Base-by-base conservation (phyloP, 495 filamentous ascomycete genomes). In the Astrothelium subdiscretum region DNA sequence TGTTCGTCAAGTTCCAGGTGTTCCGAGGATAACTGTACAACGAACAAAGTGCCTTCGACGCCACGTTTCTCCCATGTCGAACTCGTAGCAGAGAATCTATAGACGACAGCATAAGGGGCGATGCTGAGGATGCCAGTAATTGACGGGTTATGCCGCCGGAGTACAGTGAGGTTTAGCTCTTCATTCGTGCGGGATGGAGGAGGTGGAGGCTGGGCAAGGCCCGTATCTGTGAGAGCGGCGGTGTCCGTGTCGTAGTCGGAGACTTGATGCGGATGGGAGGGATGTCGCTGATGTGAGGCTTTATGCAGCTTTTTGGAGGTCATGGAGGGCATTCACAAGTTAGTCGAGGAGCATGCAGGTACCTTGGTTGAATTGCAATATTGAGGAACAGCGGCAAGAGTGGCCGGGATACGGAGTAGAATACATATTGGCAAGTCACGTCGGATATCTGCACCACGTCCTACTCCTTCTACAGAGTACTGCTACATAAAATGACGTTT, bases 21-120 rank as follows among this genome's bases (percentile, higher is more conserved):
- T 10, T 42, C 63, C 11, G 38, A 26, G 18, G 65, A 32, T 60
- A 84, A 81, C 60, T 85, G 77, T 77, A 86, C 91, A 40, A 95
- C 80, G 74, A 95, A 96, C 48, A 95, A 77, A 2, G 86, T 86
- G 52, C 91, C 91, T 72, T 95, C 90, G 18, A 89, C 76, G 40
- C 81, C 85, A 44, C 77, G 78, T 71, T 90, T 92, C 67, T 92
- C 86, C 91, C 91, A 96, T 61, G 77, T 73, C 58, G 79, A 71
- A 3, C 80, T 73, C 2, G 77, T 73, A 24, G 82, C 78, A 42
- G 76, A 79, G 75, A 92, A 92, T 67, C 78, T 76, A 77, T 95
- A 96, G 59, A 95, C 79, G 10, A 90, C 86, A 51, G 85, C 85
- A 70, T 89, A 91, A 29, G 87, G 85, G 22, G 89, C 89, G 63